These are phyloP conservation scores for Diplodia sapinea DNA, from an alignment of 2,329 filamentous ascomycete genomes.

Conservation along the genomic window DNA sequence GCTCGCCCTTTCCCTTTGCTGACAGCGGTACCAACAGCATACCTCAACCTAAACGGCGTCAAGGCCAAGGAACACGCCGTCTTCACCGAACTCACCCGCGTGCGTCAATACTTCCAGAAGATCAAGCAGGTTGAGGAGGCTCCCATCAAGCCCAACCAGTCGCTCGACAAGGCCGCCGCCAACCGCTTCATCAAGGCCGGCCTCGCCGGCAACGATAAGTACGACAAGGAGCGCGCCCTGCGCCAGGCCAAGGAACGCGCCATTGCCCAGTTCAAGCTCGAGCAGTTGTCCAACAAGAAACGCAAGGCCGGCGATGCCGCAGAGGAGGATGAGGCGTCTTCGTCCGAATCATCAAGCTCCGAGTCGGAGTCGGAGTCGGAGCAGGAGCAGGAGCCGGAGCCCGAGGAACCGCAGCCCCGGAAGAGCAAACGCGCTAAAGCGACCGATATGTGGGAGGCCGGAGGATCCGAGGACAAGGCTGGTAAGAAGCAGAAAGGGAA, in stretches of 20 bases:
- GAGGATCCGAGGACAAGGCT: background rate
- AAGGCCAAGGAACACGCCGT: constrained; percentile 84
- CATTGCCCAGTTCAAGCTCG: constrained; percentile 46
- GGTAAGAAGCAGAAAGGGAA: constrained; percentile 16
- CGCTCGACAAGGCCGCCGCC: constrained; percentile 76
- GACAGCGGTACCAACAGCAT: constrained; percentile 56
- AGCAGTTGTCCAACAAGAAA: constrained; percentile 43
- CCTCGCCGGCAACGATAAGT: constrained; percentile 61
- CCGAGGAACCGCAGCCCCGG: constrained; percentile 31
- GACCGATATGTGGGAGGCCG: constrained; percentile 30
- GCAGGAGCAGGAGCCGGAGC: constrained; percentile 32
- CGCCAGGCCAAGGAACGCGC: constrained; percentile 44
- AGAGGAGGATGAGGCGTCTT: constrained; percentile 6
- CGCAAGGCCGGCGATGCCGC: constrained; percentile 38
- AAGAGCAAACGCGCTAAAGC: constrained; percentile 32
- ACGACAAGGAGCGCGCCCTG: constrained; percentile 50
- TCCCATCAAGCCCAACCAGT: constrained; percentile 59
- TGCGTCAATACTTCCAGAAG: constrained; percentile 92
- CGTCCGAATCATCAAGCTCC: constrained; percentile 9
- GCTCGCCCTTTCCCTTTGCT: constrained; percentile 44
- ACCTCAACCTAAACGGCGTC: constrained; percentile 77
- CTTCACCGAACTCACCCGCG: constrained; percentile 81
- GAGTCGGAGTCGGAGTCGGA: constrained; percentile 27
- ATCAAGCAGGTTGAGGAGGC: constrained; percentile 77
- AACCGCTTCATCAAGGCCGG: constrained; percentile 82